A percentile compares a stretch with the other conserved stretches of the same genome.
Evolutionary conservation across 441 rosid species (phyloP).

Genomic region (Croton laevigatus): DNA sequence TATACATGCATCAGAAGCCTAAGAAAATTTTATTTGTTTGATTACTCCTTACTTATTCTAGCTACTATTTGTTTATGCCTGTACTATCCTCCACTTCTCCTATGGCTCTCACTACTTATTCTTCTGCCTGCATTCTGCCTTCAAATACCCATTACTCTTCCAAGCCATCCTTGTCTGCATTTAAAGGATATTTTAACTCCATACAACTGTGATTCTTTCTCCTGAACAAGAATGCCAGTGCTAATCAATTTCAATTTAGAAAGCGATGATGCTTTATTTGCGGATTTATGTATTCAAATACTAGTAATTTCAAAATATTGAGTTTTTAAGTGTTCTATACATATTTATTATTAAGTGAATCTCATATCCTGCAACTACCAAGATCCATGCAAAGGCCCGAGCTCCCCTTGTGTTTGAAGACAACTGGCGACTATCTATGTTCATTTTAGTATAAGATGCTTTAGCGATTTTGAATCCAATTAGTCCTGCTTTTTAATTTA

Average conservation of each 20-base stretch:
- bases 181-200: too few relatives aligned
- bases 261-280: too few relatives aligned
- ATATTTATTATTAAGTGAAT: too few relatives aligned
- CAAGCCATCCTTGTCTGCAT: neutral
- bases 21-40: neutral
- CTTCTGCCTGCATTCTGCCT: neutral
- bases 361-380: too few relatives aligned
- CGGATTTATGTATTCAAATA: too few relatives aligned
- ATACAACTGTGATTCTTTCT: too few relatives aligned
- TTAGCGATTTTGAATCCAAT: neutral
- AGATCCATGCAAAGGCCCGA: too few relatives aligned
- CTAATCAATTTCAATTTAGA: too few relatives aligned
- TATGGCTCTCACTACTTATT: too few relatives aligned
- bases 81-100: neutral
- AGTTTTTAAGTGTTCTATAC: too few relatives aligned
- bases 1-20: neutral
- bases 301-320: too few relatives aligned
- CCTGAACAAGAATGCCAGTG: too few relatives aligned
- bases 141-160: neutral
- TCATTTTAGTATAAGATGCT: neutral
- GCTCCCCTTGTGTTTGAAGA: neutral
- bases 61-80: neutral
- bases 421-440: neutral
- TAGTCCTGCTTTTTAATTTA: neutral
- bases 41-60: neutral